Evolutionary conservation across 768 basidiomycete genomes (phyloP), one percentile per base, ranked within the genome.

Genomic region (Pleurotus sapidus): DNA sequence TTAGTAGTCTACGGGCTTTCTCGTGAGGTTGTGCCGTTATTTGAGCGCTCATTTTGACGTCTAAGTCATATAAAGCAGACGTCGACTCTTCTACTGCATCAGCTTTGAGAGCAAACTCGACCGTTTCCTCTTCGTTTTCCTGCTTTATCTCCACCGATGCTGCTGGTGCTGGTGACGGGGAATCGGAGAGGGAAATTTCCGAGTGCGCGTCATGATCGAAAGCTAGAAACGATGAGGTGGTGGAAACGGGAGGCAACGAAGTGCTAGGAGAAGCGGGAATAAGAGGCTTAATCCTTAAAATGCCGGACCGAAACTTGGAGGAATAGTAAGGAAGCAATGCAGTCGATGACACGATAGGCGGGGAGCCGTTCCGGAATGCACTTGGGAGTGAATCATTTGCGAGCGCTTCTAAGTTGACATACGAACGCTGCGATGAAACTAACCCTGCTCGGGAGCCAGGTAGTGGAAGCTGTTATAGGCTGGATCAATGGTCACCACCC

Each of bases 1-100:
- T 58, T 46, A 81, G 58, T 11, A 80, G 43, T 30, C 75, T 72
- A 24, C 78, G 77, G 39, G 75, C 67, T 59, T 67, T 76, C 60
- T 81, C 79, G 46, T 69, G 60, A 38, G 67, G 57, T 5, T 57
- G 49, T 37, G 60, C 47, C 14, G 64, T 63, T 3, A 71, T 24
- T 25, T 59, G 63, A 18, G 64, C 47, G 12, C 51, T 54, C 5
- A 56, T 51, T n/a, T 62, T 60, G 49, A 66, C 64, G 14, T 46
- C 49, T 9, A 55, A 39, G 12, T n/a, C 51, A 25, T 40, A 54
- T 2, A 54, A 14, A 12, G 39, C n/a, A 39, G 51, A 8, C 15
- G 30, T 8, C 30, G 30, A 34, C 9, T 34, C 30, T 34, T 34
- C 30, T 34, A 11, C 30, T 9, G 11, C 30, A 34, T 34, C 9